phyloP scores from a whole-genome alignment of 1,139 yeast species.

The Geotrichum histeridarum region DNA sequence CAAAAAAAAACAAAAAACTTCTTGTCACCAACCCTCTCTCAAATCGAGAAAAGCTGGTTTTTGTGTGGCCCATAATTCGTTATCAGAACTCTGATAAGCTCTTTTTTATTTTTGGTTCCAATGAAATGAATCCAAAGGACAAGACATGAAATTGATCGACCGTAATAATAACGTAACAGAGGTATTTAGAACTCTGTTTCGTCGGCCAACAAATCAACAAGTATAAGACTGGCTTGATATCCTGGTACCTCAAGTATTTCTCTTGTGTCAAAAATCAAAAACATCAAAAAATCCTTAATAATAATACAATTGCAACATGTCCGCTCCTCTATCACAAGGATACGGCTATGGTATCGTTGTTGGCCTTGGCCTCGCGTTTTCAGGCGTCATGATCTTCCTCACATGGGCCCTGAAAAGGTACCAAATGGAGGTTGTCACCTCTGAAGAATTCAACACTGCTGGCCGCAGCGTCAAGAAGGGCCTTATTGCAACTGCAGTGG shows the following conservation, averaged over 20 bases:
- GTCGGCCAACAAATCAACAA: background rate
- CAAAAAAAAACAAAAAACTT: no score
- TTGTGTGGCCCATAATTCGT: no score
- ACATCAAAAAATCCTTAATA: background rate
- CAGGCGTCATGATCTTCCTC: constrained; percentile 70
- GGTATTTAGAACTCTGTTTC: no score
- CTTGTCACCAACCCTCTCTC: no score
- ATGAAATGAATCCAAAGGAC: no score
- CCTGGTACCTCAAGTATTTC: background rate
- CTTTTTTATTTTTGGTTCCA: no score
- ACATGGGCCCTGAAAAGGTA: constrained; percentile 67
- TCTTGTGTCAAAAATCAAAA: no score
- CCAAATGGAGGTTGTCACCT: constrained; percentile 74
- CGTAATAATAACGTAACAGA: no score
- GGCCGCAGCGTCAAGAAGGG: constrained; percentile 79
- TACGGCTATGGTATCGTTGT: constrained; percentile 93
- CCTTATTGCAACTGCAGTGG: constrained; percentile 79
- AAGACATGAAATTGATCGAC: no score
- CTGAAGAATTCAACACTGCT: constrained; percentile 86
- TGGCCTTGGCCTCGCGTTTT: constrained; percentile 80
- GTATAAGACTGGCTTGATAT: background rate
- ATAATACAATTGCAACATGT: background rate
- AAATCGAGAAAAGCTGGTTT: no score
- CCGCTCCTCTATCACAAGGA: constrained; percentile 52
- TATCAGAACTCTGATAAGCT: no score